Base-by-base conservation (phyloP, 495 filamentous ascomycete genomes). In the Tuber magnatum region DNA sequence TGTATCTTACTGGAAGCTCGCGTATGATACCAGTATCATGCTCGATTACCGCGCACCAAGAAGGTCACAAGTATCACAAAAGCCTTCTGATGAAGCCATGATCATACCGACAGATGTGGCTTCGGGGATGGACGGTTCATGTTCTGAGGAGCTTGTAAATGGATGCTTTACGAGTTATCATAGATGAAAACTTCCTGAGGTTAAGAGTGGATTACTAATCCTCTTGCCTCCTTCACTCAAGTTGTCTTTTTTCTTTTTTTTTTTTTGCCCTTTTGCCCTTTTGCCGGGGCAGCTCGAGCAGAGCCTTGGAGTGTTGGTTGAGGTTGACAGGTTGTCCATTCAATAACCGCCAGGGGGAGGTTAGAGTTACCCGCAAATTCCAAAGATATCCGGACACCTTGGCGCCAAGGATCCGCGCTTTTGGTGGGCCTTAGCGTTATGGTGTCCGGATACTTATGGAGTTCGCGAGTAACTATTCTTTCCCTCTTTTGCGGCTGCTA, bases 401-500 rank as follows among this genome's bases (percentile, higher is more conserved):
- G 43, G 43, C 43, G 43, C 43, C 16, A 46, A 46, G 43, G 43
- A 46, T 5, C 43, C 20, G 43, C 18, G 43, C 16, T 46, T 46
- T 46, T 5, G 43, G 43, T 46, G 43, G 43, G 43, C 43, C 18
- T 46, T 16, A 20, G 43, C 16, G 20, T 20, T 2, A 46, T 4
- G 3, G 43, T 46, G 43, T 46, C 43, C 43, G 43, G 18, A 46
- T 20, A 46, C 43, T 46, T 46, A 20, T 18, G 43, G 18, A 46
- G 16, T 46, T 46, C 43, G 5, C 43, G 43, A 46, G 43, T 46
- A 46, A 20, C 18, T 35, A 43, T 16, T 32, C 20, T 32, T 72
- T 32, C 48, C 48, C 51, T 24, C 70, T 22, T 43, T 46, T 56
- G 56, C 71, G 71, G 71, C 56, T 39, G 44, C 56, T 28, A 72